A percentile compares a stretch with the other conserved stretches of the same genome.
Conservation (phyloP, 164 flowering plant genomes). For the Litsea cubeba region DNA sequence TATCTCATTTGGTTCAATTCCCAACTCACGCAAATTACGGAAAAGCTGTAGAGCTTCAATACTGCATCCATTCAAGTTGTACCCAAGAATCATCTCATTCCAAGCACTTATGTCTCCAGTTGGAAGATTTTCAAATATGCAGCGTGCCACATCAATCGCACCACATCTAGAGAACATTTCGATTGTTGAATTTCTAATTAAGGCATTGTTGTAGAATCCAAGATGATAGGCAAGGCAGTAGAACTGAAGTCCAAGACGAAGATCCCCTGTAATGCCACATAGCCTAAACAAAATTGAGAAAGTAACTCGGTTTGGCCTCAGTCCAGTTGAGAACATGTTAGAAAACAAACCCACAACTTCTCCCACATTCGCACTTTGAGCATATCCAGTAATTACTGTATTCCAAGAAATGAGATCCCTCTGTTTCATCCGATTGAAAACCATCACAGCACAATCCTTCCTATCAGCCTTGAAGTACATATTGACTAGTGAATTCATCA, state of each 20-base stretch:
- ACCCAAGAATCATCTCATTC: conserved; percentile 53
- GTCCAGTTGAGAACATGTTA: conserved; percentile 22
- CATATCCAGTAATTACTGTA: conserved; percentile 31
- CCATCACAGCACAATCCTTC: conserved; percentile 23
- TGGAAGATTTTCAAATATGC: conserved; percentile 22
- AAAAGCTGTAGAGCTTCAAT: conserved; percentile 30
- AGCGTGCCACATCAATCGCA: conserved; percentile 22
- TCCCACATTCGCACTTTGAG: conserved; percentile 23
- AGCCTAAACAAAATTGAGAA: conserved; percentile 44
- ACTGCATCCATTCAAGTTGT: conserved; percentile 20
- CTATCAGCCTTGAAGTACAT: conserved; percentile 38
- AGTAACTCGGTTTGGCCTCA: conserved; percentile 38
- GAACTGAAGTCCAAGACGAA: conserved; percentile 43
- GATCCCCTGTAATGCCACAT: conserved; percentile 30
- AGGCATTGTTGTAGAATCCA: conserved; percentile 24
- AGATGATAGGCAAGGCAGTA: conserved; percentile 27
- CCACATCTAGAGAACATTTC: conserved; percentile 40
- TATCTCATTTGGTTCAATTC: conserved; percentile 26
- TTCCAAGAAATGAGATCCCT: conserved; percentile 56
- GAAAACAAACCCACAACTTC: conserved; percentile 23
- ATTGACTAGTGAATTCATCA: conserved; percentile 42
- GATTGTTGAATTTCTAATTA: conserved; percentile 31
- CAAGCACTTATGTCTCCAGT: conserved; percentile 20
- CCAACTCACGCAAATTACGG: conserved; percentile 21
- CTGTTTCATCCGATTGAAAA: conserved; percentile 29